Evolutionary conservation across 148 eudicot species (phyloP), one percentile per base, ranked within the genome.

Genomic region (Nepenthes gracilis): DNA sequence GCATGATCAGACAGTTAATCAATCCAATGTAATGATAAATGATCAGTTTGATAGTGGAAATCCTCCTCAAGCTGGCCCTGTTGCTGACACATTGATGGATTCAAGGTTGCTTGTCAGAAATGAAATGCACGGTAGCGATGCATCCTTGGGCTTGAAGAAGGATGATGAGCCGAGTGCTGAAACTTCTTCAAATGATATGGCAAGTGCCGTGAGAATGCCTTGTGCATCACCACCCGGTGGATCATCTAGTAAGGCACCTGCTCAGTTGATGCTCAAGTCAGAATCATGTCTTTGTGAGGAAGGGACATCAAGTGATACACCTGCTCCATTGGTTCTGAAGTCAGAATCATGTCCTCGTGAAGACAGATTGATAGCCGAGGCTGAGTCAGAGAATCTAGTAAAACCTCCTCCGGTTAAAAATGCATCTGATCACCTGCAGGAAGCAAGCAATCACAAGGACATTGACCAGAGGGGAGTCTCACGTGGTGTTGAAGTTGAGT

Each of bases 1-100:
- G 23, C 23, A 23, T 23, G 76, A 43, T 70, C 77, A 70, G 61
- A 70, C 78, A 58, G 74, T 63, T 40, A 69, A 67, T 71, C 80
- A 68, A 74, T 78, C 69, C 60, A 78, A 69, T 59, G 47, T 67
- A 49, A 68, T 60, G 23, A 75, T 66, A 58, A 78, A 77, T 50
- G 83, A 83, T 60, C 75, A 52, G 64, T 50, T 70, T 64, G 67
- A 67, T 58, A 35, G 56, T 47, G 65, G 57, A 70, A 52, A 66
- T 58, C 59, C 54, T 55, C 60, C 89, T 74, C 67, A 38, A 23
- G 23, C 23, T 55, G 61, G 68, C 54, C 72, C 35, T 36, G 14
- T 40, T 40, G 58, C 62, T 60, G 70, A 72, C 60, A 58, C 68
- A 58, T 56, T 75, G 37, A 66, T 77, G 63, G 73, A 48, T 55